phyloP scores from a whole-genome alignment of 2,329 filamentous ascomycete species.

The Coniochaeta prunicola region DNA sequence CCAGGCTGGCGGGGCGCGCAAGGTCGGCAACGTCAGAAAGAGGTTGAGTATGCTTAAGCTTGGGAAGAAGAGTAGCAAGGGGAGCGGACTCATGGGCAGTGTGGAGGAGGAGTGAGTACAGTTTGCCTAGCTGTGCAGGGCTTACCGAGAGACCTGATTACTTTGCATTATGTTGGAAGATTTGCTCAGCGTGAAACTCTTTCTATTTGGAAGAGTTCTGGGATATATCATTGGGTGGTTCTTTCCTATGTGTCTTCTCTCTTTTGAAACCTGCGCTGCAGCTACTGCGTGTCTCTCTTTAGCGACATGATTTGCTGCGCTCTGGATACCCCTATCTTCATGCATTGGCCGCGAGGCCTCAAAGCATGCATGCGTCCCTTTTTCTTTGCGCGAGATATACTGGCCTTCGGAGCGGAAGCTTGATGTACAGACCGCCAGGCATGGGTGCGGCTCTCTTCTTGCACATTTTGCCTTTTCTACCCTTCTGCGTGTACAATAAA shows the following conservation, averaged over 20 bases:
- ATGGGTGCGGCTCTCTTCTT: neutral
- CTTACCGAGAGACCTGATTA: neutral
- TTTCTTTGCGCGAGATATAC: neutral
- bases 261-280: neutral
- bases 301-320: neutral
- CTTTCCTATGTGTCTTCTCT: neutral
- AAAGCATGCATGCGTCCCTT: neutral
- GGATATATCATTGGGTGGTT: neutral
- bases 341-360: neutral
- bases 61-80: constrained; percentile 60
- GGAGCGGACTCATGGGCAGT: constrained; percentile 42
- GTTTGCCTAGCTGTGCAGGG: neutral
- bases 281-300: neutral
- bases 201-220: neutral
- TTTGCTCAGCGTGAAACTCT: neutral
- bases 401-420: neutral
- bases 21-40: constrained; percentile 63
- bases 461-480: neutral
- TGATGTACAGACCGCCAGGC: neutral
- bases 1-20: neutral
- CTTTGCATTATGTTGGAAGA: neutral
- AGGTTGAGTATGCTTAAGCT: constrained; percentile 71
- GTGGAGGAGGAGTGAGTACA: constrained; percentile 44
- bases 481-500: neutral
- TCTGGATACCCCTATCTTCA: neutral